A percentile compares a stretch with the other conserved stretches of the same genome.
phyloP scores from a whole-genome alignment of 495 filamentous ascomycete species.

The Aspergillus homomorphus region DNA sequence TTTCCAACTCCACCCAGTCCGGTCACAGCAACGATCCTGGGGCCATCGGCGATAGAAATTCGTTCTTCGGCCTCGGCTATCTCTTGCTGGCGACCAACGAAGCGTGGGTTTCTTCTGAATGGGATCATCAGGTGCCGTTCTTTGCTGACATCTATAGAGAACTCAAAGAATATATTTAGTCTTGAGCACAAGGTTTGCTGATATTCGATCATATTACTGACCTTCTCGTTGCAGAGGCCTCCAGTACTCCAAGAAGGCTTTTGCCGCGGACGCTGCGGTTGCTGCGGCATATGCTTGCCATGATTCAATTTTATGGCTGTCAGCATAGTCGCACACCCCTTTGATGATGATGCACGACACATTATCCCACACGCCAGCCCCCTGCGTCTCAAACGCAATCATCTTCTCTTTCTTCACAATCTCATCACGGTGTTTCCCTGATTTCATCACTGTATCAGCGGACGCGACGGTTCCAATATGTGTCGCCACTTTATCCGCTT shows the following conservation, averaged over 20 bases:
- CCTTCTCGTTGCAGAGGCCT: too few relatives aligned
- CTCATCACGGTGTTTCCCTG: constrained; percentile 23
- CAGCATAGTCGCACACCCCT: constrained; percentile 40
- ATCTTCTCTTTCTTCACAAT: constrained; percentile 13
- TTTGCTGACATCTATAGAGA: too few relatives aligned
- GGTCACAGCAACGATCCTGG: constrained; percentile 25
- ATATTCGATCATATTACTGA: too few relatives aligned
- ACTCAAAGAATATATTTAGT: too few relatives aligned
- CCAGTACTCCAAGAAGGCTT: too few relatives aligned
- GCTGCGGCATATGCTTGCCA: constrained; percentile 41
- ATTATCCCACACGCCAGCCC: constrained; percentile 38
- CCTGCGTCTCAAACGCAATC: constrained; percentile 45
- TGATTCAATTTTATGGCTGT: constrained; percentile 39
- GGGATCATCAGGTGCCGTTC: too few relatives aligned
- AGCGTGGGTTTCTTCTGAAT: not conserved
- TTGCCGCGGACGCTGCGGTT: too few relatives aligned
- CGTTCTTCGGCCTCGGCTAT: not conserved
- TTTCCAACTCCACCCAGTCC: constrained; percentile 52
- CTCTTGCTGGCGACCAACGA: constrained; percentile 7
- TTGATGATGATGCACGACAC: constrained; percentile 38
- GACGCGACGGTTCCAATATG: constrained; percentile 21
- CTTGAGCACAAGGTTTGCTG: too few relatives aligned
- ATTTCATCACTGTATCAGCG: constrained; percentile 29
- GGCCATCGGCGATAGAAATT: not conserved
- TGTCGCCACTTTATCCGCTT: not conserved